A percentile compares a stretch with the other conserved stretches of the same genome.
Conservation (phyloP, 2,329 filamentous ascomycete species). For the Colletotrichum zoysiae region DNA sequence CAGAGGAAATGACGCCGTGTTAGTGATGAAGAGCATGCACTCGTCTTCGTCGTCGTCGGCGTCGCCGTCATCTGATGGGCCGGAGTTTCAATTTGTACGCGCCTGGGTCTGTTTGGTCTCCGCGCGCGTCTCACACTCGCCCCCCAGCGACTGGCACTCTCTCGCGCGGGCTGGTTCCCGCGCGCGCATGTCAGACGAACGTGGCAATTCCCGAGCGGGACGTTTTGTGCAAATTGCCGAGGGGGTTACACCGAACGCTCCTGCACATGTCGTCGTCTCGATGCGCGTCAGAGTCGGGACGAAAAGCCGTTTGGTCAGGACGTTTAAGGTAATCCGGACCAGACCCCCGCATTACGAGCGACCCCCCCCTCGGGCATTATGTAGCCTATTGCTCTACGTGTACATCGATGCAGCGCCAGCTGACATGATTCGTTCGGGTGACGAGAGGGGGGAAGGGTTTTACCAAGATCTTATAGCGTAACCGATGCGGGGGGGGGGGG, state of each 20-base stretch:
- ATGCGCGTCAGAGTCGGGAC: neutral
- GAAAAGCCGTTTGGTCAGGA: neutral
- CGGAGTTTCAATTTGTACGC: conserved; percentile 13
- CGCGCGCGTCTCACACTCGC: too few species aligned
- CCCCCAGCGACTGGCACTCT: too few species aligned
- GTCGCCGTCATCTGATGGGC: neutral
- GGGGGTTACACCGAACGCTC: neutral
- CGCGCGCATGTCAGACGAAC: neutral
- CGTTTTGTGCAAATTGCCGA: neutral
- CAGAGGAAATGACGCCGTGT: neutral
- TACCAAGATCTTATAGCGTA: neutral
- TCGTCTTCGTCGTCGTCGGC: neutral
- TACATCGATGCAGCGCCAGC: neutral
- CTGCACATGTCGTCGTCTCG: neutral
- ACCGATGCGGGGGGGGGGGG: neutral
- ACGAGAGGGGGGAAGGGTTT: neutral
- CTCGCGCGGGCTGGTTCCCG: too few species aligned
- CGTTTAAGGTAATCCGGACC: neutral
- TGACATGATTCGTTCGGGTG: neutral
- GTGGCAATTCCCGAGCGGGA: neutral
- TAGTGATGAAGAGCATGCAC: neutral
- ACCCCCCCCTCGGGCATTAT: too few species aligned
- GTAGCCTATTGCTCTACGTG: neutral
- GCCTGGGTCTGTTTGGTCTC: neutral
- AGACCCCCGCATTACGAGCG: neutral